Conservation (phyloP, 495 filamentous ascomycete species). For the Geoglossum glabrum region DNA sequence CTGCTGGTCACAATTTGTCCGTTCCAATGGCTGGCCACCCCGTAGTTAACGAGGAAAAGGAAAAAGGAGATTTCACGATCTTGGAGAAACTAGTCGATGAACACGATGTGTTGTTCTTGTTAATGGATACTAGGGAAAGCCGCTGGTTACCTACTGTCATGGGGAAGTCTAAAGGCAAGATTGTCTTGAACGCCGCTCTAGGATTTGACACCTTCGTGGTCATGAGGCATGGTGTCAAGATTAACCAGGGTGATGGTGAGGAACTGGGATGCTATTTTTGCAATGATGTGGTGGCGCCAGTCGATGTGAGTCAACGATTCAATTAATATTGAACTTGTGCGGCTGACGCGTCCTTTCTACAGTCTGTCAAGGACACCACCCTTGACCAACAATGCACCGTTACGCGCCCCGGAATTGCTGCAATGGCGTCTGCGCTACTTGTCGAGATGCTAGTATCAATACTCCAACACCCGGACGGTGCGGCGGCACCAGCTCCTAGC, state of each 20-base stretch:
- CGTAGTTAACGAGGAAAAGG: conserved; percentile 44
- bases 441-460: conserved; percentile 79
- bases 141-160: conserved; percentile 96
- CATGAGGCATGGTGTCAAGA: conserved; percentile 69
- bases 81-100: conserved; percentile 57
- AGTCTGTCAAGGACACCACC: conserved; percentile 84
- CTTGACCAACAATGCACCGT: conserved; percentile 97
- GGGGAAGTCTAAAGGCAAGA: conserved; percentile 80
- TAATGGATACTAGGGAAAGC: conserved; percentile 92
- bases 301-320: conserved; percentile 45
- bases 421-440: conserved; percentile 79
- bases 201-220: conserved; percentile 95
- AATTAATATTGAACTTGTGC: not conserved
- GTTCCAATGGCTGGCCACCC: conserved; percentile 95
- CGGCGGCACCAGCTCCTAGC: conserved; percentile 18
- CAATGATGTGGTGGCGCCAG: conserved; percentile 89
- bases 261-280: conserved; percentile 95
- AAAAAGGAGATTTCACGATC: conserved; percentile 51
- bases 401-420: conserved; percentile 77
- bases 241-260: conserved; percentile 24
- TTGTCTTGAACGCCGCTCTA: conserved; percentile 88
- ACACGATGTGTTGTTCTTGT: conserved; percentile 81
- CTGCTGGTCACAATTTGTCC: conserved; percentile 52
- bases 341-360: conserved; percentile 22
- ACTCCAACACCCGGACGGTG: conserved; percentile 58